Evolutionary conservation across 805 yeast genomes (phyloP), one percentile per base, ranked within the genome.

Genomic region (Yamadazyma scolyti): DNA sequence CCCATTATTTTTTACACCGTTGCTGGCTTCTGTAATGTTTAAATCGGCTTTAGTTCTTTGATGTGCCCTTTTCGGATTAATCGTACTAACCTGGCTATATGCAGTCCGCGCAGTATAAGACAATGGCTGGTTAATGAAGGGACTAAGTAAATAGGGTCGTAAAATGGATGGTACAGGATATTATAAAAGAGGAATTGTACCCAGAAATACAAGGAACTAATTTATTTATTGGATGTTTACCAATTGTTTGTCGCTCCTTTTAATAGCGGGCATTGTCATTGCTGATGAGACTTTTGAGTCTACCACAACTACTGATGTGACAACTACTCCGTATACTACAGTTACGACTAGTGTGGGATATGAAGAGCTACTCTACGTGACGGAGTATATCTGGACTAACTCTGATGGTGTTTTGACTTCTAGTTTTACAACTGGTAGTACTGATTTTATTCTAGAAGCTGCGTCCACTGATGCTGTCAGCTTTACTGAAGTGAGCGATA

Each of bases 321-420:
- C 61, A 20, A 33, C 40, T 11, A 56, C 62, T 14, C 53, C 56
- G 14, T 46, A 53, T 8, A 57, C 52, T 7, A 58, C 68, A 1
- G 43, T 41, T 13, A 53, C 65, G 12, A 54, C 54, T 12, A 54
- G 61, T 9, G 45, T 54, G 6, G 52, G 46, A 5, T 43, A 40
- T 16, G 34, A 46, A n/a, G 58, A 47, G 28, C 47, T 46, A 15
- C 36, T 58, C 15, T 51, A 34, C 29, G 58, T 46, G 17, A 50
- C 61, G 4, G 52, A 35, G 6, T 61, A 60, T 38, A 41, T 58
- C 17, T 63, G 42, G 40, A 57, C 65, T 16, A 45, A 44, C 30
- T 30, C 49, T 10, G 44, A 40, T 15, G 66, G 67, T 2, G 36
- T 31, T 5, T 44, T 53, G 29, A 58, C 68, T 20, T 38, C 43